Base-by-base conservation (phyloP, 768 basidiomycete species). In the Leucogyrophana mollusca region DNA sequence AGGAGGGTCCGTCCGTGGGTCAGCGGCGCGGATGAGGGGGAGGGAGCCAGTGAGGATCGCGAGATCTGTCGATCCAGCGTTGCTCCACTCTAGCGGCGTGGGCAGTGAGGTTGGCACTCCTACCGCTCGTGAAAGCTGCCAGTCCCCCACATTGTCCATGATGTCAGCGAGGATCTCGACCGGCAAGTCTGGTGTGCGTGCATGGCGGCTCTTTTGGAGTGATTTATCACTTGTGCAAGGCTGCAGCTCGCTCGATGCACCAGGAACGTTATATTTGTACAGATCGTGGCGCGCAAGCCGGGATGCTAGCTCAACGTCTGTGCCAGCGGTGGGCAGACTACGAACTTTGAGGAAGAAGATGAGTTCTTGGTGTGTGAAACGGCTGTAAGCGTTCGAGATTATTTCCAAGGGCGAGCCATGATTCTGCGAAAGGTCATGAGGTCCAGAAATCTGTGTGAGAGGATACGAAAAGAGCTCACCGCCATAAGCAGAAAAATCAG, bases 121-220 rank as follows among this genome's bases (percentile, higher is more conserved):
- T 27, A 93, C 79, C 11, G 91, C 84, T 49, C 80, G 84, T 10
- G 84, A 73, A 8, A 94, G 80, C 55, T 92, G 87, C 89, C 90
- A 94, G 61, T 90, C 85, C 11, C 85, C 87, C 8, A 90, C 63
- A 53, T 85, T 79, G 47, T 91, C 86, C 65, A 91, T 64, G 49
- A 91, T 89, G 40, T 85, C 78, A 9, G 85, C 83, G 21, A 91
- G 64, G 33, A 92, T 76, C 61, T 92, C 90, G 44, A 84, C 72
- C 0, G 89, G 89, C 25, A 92, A 75, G 61, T 86, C 83, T 24
- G 79, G 79, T 0, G 67, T 62, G 50, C 57, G 62, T n/a, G 65
- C 65, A 42, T 62, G 71, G 16, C 63, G 61, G 35, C 61, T 36
- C 38, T 53, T 58, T 50, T 67, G 51, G 41, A 56, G 50, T 14